These are phyloP conservation scores for Lippia alba DNA, from an alignment of 305 asterid species.

Conservation along the genomic window DNA sequence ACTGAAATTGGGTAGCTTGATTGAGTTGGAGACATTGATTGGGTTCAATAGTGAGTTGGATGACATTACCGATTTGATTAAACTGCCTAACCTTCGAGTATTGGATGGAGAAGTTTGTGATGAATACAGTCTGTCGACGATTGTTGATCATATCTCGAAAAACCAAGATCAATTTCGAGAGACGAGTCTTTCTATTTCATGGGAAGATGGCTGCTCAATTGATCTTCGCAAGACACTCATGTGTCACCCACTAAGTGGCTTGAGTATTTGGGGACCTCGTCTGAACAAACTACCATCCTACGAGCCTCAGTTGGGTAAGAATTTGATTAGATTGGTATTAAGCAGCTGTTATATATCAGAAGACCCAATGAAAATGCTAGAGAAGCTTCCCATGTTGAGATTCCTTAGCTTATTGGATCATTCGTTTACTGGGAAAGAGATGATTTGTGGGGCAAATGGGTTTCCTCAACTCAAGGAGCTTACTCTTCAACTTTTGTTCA, in stretches of 20 bases:
- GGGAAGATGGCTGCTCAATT: not conserved
- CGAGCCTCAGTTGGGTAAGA: not conserved
- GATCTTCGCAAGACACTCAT: not conserved
- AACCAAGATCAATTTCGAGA: not conserved
- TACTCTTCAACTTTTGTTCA: not conserved
- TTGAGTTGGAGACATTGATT: not conserved
- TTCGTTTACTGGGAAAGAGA: not conserved
- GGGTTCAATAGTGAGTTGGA: not conserved
- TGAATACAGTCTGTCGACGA: not conserved
- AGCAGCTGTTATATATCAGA: not conserved
- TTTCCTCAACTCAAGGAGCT: constrained; percentile 35
- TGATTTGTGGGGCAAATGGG: constrained; percentile 7
- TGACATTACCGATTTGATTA: not conserved
- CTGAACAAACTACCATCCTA: not conserved
- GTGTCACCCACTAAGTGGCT: not conserved
- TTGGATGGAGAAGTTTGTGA: not conserved
- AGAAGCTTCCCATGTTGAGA: not conserved
- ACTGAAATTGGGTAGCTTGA: not conserved
- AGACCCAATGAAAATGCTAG: not conserved
- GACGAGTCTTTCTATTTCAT: not conserved
- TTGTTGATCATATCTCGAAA: not conserved
- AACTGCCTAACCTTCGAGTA: not conserved
- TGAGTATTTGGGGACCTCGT: not conserved
- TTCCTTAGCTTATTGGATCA: not conserved
- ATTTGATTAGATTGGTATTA: not conserved